These are phyloP conservation scores for Suillus subaureus DNA, from an alignment of 768 basidiomycete genomes.

Conservation along the genomic window DNA sequence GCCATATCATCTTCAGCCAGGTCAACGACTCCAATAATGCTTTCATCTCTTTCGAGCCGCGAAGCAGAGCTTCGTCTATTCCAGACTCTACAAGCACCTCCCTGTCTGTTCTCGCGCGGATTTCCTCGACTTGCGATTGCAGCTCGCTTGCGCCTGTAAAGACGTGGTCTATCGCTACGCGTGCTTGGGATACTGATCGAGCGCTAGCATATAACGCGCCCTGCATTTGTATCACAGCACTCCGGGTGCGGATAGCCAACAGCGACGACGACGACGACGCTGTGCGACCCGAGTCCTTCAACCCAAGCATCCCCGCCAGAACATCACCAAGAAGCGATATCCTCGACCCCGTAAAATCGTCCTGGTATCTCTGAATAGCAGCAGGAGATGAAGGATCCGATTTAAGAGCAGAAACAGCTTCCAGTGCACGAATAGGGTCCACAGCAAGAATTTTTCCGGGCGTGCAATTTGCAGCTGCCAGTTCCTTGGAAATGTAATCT, in stretches of 20 bases:
- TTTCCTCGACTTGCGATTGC: conserved; percentile 40
- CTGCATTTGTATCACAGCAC: conserved; percentile 41
- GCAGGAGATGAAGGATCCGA: conserved; percentile 45
- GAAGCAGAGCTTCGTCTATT: conserved; percentile 28
- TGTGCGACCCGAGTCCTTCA: conserved; percentile 8
- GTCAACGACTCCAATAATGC: conserved; percentile 34
- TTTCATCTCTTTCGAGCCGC: conserved; percentile 32
- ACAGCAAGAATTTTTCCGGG: conserved; percentile 44
- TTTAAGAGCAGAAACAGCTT: conserved; percentile 52
- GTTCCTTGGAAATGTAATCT: conserved; percentile 22
- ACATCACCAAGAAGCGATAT: conserved; percentile 50
- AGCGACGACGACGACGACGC: conserved; percentile 3
- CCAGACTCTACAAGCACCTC: conserved; percentile 42
- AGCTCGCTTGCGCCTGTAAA: conserved; percentile 39
- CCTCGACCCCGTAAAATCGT: conserved; percentile 60
- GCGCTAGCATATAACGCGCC: conserved; percentile 43
- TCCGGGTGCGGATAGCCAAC: conserved; percentile 35
- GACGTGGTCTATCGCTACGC: conserved; percentile 39
- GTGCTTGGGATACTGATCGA: conserved; percentile 30
- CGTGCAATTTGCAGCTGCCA: conserved; percentile 25
- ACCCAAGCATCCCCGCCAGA: conserved; percentile 31
- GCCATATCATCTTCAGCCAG: conserved; percentile 43
- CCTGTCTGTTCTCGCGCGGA: conserved; percentile 35
- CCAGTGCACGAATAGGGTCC: conserved; percentile 61
- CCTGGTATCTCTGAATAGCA: conserved; percentile 66